These are phyloP conservation scores for Xenosphaeropsis pyriputrescens DNA, from an alignment of 2,329 filamentous ascomycete species.

Conservation along the genomic window DNA sequence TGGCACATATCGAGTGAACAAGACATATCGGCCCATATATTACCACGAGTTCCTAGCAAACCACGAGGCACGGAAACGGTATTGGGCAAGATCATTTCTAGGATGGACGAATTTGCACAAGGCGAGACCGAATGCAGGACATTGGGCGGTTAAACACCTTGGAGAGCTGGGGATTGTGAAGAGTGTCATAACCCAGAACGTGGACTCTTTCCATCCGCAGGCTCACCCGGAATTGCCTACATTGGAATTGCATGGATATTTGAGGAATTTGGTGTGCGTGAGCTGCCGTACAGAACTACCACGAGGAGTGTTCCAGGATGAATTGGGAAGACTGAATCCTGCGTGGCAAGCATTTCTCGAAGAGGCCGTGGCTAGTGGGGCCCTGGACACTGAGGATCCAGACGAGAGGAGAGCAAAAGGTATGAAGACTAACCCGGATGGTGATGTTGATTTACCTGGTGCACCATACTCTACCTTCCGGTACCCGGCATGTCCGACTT, in stretches of 20 bases:
- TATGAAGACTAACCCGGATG: constrained; percentile 80
- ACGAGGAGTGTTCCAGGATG: constrained; percentile 59
- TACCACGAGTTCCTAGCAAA: constrained; percentile 73
- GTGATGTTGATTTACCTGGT: constrained; percentile 79
- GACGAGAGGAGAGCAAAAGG: constrained; percentile 52
- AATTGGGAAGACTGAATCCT: constrained; percentile 69
- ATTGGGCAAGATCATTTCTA: constrained; percentile 90
- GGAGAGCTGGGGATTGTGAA: constrained; percentile 57
- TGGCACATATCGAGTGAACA: constrained; percentile 88
- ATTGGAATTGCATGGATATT: constrained; percentile 81
- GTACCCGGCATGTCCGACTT: constrained; percentile 79
- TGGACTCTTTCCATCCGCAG: constrained; percentile 78
- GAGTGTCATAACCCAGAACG: constrained; percentile 84
- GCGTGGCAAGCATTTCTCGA: constrained; percentile 67
- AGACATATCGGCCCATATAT: constrained; percentile 81
- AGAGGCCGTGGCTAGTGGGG: constrained; percentile 58
- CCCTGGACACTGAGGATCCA: constrained; percentile 64
- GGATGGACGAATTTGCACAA: constrained; percentile 76
- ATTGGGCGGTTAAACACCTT: constrained; percentile 62
- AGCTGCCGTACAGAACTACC: constrained; percentile 61
- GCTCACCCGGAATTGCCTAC: constrained; percentile 65
- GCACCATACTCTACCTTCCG: constrained; percentile 82
- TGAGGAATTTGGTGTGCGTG: constrained; percentile 68
- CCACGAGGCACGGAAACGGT: constrained; percentile 79
- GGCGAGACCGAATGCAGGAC: constrained; percentile 66